Conservation (phyloP, 352 stramenopile genomes). For the Plasmopara muralis region DNA sequence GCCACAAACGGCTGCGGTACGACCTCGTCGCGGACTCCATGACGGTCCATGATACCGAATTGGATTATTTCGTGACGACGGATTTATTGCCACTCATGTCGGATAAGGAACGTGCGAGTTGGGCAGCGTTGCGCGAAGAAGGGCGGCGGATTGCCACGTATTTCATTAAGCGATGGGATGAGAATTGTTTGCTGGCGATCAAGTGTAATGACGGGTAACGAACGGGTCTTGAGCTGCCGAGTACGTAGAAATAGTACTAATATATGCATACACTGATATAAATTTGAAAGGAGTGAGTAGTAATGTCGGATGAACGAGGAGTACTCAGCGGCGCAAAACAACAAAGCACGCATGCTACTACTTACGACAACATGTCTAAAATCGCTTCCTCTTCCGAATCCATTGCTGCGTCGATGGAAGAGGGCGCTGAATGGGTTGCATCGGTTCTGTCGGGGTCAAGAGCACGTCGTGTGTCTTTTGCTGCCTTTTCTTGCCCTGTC, state of each 20-base stretch:
- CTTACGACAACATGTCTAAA: constrained; percentile 38
- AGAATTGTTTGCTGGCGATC: constrained; percentile 20
- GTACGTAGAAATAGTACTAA: too few relatives aligned
- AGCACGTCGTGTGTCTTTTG: background rate
- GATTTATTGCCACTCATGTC: constrained; percentile 34
- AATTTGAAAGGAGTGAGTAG: too few relatives aligned
- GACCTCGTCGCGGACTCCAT: constrained; percentile 30
- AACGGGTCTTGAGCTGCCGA: too few relatives aligned
- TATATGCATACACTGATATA: too few relatives aligned
- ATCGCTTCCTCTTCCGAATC: constrained; percentile 53
- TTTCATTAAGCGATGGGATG: constrained; percentile 39
- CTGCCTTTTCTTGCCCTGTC: background rate
- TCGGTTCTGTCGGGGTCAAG: background rate
- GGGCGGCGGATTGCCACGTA: constrained; percentile 29
- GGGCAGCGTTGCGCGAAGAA: constrained; percentile 23
- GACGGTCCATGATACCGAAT: constrained; percentile 36
- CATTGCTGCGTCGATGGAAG: constrained; percentile 14
- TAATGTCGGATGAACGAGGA: too few relatives aligned
- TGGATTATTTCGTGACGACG: constrained; percentile 26
- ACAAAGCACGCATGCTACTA: too few relatives aligned
- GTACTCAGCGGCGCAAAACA: too few relatives aligned
- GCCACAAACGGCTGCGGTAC: constrained; percentile 38
- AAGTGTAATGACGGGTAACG: background rate
- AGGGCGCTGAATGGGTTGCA: constrained; percentile 2
- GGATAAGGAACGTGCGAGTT: constrained; percentile 13